Conservation (phyloP, 179 eudicot species). For the Beta macrorhiza region DNA sequence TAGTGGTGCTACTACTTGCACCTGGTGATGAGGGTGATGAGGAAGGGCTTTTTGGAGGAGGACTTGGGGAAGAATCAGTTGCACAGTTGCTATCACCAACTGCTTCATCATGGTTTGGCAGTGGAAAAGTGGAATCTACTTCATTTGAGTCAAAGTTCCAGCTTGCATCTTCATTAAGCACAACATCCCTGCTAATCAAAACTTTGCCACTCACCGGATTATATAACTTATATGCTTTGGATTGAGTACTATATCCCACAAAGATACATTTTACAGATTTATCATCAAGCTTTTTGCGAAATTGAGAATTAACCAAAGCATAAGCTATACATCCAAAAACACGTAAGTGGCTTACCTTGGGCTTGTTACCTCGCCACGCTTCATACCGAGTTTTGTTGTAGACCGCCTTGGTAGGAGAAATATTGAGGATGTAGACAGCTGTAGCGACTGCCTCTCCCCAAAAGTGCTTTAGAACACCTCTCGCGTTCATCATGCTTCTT, state of each 20-base stretch:
- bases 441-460: too few relatives aligned
- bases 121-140: too few relatives aligned
- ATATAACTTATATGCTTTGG: constrained; percentile 23
- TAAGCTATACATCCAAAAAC: constrained; percentile 21
- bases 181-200: background rate
- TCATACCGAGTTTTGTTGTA: background rate
- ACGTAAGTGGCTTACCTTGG: constrained; percentile 23
- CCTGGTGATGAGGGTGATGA: too few relatives aligned
- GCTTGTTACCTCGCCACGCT: constrained; percentile 15
- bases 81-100: too few relatives aligned
- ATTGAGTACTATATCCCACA: background rate
- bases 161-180: constrained; percentile 3
- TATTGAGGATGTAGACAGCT: too few relatives aligned
- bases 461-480: too few relatives aligned
- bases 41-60: background rate
- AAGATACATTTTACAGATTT: background rate
- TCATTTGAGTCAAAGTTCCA: too few relatives aligned
- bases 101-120: too few relatives aligned
- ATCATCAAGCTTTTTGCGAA: constrained; percentile 12
- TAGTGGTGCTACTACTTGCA: too few relatives aligned
- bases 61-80: too few relatives aligned
- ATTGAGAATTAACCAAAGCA: constrained; percentile 4
- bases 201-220: constrained; percentile 20
- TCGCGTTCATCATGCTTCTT: too few relatives aligned
- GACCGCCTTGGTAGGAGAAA: background rate